These are phyloP conservation scores for Leucosporidium yakuticum DNA, from an alignment of 768 basidiomycete species.

Conservation along the genomic window DNA sequence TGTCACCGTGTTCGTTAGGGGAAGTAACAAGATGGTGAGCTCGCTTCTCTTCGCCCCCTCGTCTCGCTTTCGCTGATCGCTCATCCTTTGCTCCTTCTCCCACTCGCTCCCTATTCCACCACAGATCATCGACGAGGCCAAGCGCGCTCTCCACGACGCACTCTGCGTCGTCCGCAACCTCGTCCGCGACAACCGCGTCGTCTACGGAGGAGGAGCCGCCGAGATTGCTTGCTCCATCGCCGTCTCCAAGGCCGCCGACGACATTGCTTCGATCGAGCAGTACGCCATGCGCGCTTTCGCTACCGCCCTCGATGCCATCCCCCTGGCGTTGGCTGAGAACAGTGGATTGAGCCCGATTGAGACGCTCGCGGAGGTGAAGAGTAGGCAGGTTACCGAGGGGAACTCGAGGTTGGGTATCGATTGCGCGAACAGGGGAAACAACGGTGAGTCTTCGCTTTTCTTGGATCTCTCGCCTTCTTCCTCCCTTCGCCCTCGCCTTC, in stretches of 20 bases:
- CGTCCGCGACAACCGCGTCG: constrained; percentile 89
- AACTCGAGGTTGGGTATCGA: constrained; percentile 88
- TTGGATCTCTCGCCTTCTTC: background rate
- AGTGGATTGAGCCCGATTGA: constrained; percentile 94
- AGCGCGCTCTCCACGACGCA: constrained; percentile 94
- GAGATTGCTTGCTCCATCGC: constrained; percentile 94
- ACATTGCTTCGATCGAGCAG: constrained; percentile 97
- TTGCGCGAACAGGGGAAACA: constrained; percentile 75
- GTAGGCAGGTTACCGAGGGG: constrained; percentile 77
- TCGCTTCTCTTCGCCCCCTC: background rate
- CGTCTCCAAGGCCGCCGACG: constrained; percentile 88
- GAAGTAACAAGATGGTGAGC: constrained; percentile 95
- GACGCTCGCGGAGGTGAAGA: constrained; percentile 91
- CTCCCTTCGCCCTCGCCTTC: background rate
- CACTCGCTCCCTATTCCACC: too few species aligned
- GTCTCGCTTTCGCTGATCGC: background rate
- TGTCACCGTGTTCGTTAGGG: constrained; percentile 94
- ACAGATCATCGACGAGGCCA: constrained; percentile 98
- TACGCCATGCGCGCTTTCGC: constrained; percentile 99
- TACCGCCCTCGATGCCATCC: constrained; percentile 87
- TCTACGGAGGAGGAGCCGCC: constrained; percentile 96
- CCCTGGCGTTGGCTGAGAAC: constrained; percentile 95
- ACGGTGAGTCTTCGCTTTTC: constrained; percentile 55
- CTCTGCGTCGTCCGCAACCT: constrained; percentile 95
- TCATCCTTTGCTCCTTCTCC: background rate